A percentile compares a stretch with the other conserved stretches of the same genome.
Conservation (phyloP, 177 flowering plant species). For the Vitis hybrid region DNA sequence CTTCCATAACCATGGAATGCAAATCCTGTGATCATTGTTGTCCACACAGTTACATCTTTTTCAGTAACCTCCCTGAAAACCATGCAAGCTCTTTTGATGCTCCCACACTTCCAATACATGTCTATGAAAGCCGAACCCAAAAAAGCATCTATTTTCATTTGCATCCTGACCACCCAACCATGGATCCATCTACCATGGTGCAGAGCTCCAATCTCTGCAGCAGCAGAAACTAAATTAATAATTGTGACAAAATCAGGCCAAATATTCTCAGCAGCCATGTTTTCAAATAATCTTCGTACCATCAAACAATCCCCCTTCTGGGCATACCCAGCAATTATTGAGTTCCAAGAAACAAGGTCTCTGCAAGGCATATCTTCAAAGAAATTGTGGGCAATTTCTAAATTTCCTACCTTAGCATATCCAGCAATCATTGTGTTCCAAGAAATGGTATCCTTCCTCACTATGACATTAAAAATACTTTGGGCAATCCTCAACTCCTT, state of each 20-base stretch:
- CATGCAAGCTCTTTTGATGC: constrained; percentile 35
- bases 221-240: constrained; percentile 32
- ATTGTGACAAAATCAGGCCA: constrained; percentile 41
- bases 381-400: constrained; percentile 34
- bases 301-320: constrained; percentile 27
- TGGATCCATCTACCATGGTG: constrained; percentile 47
- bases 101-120: constrained; percentile 64
- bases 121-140: constrained; percentile 51
- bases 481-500: constrained; percentile 36
- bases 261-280: constrained; percentile 32
- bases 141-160: constrained; percentile 36
- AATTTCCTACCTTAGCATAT: constrained; percentile 35
- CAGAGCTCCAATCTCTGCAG: constrained; percentile 36
- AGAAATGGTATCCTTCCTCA: constrained; percentile 40
- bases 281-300: constrained; percentile 24
- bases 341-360: constrained; percentile 63
- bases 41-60: constrained; percentile 56
- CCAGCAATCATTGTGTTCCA: constrained; percentile 61
- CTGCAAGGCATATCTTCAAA: constrained; percentile 42
- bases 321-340: constrained; percentile 47
- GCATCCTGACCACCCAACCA: constrained; percentile 38
- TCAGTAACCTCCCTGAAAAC: constrained; percentile 32
- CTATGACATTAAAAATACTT: constrained; percentile 29
- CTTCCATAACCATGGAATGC: constrained; percentile 54
- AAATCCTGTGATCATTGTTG: constrained; percentile 55